Evolutionary conservation across 371 early-diverging fungal species (phyloP), one percentile per base, ranked within the genome.

Genomic region (Syncephalis fuscata): DNA sequence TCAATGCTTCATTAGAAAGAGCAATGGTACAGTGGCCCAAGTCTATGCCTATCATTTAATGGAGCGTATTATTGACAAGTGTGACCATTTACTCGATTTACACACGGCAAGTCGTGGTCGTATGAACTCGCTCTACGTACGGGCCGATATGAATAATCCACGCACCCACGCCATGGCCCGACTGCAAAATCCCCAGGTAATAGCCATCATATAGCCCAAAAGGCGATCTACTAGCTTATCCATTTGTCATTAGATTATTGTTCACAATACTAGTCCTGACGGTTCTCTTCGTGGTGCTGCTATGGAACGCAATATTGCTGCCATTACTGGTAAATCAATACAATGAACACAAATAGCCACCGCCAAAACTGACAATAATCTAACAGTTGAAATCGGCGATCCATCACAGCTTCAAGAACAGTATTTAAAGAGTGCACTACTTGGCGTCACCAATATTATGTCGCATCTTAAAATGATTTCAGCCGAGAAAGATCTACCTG

Each of bases 41-140:
- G 81, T 86, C 11, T 91, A 82, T 54, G 79, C 83, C 5, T 77
- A 82, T 60, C 74, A 80, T 45, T 51, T 91, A 50, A 76, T 91
- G 71, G 69, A 76, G 42, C 80, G 82, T 52, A 74, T 91, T 44
- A 71, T 87, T 47, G 69, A 66, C 3, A 75, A 83, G 48, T 85
- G 89, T 56, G 73, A 86, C 45, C 84, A 82, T 51, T 56, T 89
- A 57, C 73, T 91, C 53, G 92, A 91, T 58, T 55, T 91, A 53
- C 92, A 91, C 52, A 91, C 92, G 0, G 88, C 92, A 0, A 79
- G 79, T 36, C 77, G 78, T 53, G 92, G 92, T 1, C 66, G 91
- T 14, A 74, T 82, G 27, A 91, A 91, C 59, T 82, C 82, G 0
- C 76, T 84, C 44, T 91, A 91, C 63, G 91, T 91, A 16, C 68